A percentile compares a stretch with the other conserved stretches of the same genome.
These are phyloP conservation scores for Epicoccum nigrum DNA, from an alignment of 2,329 filamentous ascomycete genomes.

Conservation along the genomic window DNA sequence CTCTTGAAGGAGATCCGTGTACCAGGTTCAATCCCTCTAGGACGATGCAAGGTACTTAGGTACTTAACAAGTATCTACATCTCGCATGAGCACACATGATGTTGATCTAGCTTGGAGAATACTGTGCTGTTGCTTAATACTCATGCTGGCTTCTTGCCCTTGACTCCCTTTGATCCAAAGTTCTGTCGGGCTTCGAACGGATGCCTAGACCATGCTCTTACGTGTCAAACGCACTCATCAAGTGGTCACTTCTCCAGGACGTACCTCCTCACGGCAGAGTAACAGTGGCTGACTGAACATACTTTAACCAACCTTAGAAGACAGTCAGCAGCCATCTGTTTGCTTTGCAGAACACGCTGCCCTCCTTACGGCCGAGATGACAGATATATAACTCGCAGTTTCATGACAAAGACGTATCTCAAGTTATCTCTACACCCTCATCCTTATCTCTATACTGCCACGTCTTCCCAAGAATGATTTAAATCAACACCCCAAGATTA, in stretches of 20 bases:
- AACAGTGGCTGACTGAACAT: constrained; percentile 38
- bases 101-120: constrained; percentile 1
- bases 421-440: not conserved
- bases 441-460: too few species aligned
- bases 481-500: not conserved
- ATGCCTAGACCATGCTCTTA: not conserved
- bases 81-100: constrained; percentile 4
- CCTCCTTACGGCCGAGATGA: constrained; percentile 13
- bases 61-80: constrained; percentile 14
- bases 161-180: not conserved
- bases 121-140: not conserved
- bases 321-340: constrained; percentile 29
- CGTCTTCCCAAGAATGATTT: not conserved
- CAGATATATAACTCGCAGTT: constrained; percentile 24
- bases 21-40: constrained; percentile 26
- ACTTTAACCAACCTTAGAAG: constrained; percentile 23
- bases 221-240: constrained; percentile 4
- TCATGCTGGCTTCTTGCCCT: not conserved
- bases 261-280: constrained; percentile 28
- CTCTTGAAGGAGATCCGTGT: constrained; percentile 15
- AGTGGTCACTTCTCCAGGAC: constrained; percentile 17
- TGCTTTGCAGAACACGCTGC: constrained; percentile 6
- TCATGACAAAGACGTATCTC: constrained; percentile 2
- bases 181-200: not conserved
- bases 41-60: constrained; percentile 24